A percentile compares a stretch with the other conserved stretches of the same genome.
Conservation (phyloP, 306 rosid genomes). For the Acacia melanoxylon region DNA sequence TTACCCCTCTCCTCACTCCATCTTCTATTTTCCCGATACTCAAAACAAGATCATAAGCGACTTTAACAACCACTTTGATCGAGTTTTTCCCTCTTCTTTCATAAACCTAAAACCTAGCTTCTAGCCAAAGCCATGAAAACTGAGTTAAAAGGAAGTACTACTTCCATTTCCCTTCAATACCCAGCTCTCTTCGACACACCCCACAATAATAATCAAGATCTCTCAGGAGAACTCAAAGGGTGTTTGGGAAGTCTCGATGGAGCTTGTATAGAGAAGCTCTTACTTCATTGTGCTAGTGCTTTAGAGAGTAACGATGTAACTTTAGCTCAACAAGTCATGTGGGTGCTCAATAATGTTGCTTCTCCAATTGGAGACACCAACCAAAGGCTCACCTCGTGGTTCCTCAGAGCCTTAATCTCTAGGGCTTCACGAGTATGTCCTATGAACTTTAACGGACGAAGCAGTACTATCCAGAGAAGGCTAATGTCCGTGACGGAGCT, state of each 20-base stretch:
- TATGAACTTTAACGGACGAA: constrained; percentile 47
- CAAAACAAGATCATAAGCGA: not conserved
- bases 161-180: constrained; percentile 64
- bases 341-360: constrained; percentile 96
- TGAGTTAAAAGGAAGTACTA: constrained; percentile 50
- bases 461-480: constrained; percentile 52
- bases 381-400: constrained; percentile 90
- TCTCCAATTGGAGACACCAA: constrained; percentile 84
- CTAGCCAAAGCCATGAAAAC: constrained; percentile 59
- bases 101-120: not conserved
- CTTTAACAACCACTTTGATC: not conserved
- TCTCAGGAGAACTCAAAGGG: constrained; percentile 70
- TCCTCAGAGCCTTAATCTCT: constrained; percentile 81
- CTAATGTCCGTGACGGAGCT: constrained; percentile 80
- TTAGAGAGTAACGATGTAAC: constrained; percentile 87
- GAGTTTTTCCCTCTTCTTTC: not conserved
- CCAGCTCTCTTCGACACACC: constrained; percentile 50
- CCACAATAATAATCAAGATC: constrained; percentile 33
- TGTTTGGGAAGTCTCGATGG: constrained; percentile 90
- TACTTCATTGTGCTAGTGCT: constrained; percentile 85
- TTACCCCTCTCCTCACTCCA: constrained; percentile 3
- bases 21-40: not conserved
- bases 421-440: constrained; percentile 82
- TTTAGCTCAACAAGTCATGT: constrained; percentile 94
- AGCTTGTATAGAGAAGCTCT: constrained; percentile 83